Evolutionary conservation across 768 basidiomycete species (phyloP).

Genomic region (Phanerochaete carnosa): DNA sequence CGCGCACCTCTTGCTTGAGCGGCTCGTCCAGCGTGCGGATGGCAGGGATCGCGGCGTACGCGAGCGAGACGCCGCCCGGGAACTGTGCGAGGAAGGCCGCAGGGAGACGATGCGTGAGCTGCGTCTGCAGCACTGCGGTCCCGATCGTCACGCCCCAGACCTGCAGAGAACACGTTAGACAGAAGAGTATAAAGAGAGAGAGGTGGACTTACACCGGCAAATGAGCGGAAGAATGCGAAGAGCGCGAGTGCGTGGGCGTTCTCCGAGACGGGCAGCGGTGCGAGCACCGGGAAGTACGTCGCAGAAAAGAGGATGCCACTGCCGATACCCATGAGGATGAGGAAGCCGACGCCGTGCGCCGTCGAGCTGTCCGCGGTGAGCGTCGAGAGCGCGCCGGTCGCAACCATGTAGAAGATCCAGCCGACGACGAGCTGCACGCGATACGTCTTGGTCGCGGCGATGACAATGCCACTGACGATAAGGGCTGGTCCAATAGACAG

Average conservation of each 20-base stretch:
- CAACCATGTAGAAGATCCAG: conserved; percentile 36
- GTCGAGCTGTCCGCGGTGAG: conserved; percentile 8
- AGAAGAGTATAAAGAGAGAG: neutral
- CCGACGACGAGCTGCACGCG: conserved; percentile 26
- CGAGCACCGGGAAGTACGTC: conserved; percentile 27
- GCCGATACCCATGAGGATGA: conserved; percentile 3
- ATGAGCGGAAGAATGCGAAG: conserved; percentile 24
- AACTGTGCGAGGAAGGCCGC: conserved; percentile 15
- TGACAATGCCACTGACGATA: conserved; percentile 20
- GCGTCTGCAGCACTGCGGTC: conserved; percentile 29
- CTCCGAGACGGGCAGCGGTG: conserved; percentile 29
- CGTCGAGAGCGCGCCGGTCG: conserved; percentile 23
- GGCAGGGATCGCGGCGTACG: conserved; percentile 20
- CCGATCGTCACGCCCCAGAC: conserved; percentile 32
- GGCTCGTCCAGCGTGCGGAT: conserved; percentile 23
- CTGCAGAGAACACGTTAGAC: conserved; percentile 15
- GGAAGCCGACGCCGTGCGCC: conserved; percentile 13
- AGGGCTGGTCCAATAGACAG: conserved; percentile 26
- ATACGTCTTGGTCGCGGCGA: conserved; percentile 25
- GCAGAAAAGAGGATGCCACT: conserved; percentile 9
- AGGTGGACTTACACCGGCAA: conserved; percentile 16
- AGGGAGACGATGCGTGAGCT: conserved; percentile 26
- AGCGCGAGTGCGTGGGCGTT: conserved; percentile 37
- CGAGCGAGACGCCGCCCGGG: conserved; percentile 17
- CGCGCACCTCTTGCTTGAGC: conserved; percentile 23